Evolutionary conservation across 176 grass and related monocot species (phyloP), one percentile per base, ranked within the genome.

Genomic region (Oryza meridionalis): DNA sequence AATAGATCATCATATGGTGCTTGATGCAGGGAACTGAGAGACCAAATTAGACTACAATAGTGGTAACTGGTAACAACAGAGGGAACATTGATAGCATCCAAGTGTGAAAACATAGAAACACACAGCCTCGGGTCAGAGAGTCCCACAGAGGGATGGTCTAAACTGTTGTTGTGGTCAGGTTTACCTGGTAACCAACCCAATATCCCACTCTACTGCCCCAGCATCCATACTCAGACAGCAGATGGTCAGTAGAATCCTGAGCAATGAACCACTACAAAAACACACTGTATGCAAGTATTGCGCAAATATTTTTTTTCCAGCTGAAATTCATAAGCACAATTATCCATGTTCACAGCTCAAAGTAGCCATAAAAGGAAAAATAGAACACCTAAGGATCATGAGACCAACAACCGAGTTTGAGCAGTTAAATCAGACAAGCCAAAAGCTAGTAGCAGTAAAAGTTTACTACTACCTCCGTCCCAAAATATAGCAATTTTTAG

Each of bases 181-280:
- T 65, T 77, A 53, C 72, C 14, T 63, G 42, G 73, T 72, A 65
- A 77, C 80, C 68, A 88, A 53, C 75, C 75, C 40, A 82, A 37
- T 37, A 5, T 37, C 35, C 35, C 35, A 37, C n/a, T 35, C 33
- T 83, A 43, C 86, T 24, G 67, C 11, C 10, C 53, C 31, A 65
- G 71, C n/a, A 9, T 73, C 58, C 67, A 78, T 78, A 67, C 4
- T 83, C 25, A 31, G 11, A 82, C 47, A 77, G 53, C 73, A 70
- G 29, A 77, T 43, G 13, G 47, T 65, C 11, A 81, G 16, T 75
- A 31, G 25, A 69, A 65, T 17, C 29, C 32, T 71, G 24, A 83
- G 70, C n/a, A 6, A 65, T 1, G 24, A 72, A 74, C 66, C 67
- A 81, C 11, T 70, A 69, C 79, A 66, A 24, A 82, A 65, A 40